These are phyloP conservation scores for Trichosanthes cucumerina DNA, from an alignment of 306 rosid genomes.

Conservation along the genomic window DNA sequence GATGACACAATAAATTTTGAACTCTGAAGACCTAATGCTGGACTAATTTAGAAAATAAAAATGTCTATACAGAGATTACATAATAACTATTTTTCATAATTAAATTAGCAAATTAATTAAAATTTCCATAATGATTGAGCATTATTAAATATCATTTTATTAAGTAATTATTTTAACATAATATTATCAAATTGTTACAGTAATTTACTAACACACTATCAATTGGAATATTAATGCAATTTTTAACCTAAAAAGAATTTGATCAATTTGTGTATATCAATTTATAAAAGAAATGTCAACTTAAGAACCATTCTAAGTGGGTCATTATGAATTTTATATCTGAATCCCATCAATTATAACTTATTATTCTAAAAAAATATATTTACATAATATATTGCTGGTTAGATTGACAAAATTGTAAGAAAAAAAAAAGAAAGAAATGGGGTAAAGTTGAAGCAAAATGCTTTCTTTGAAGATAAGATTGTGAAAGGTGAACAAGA, in stretches of 20 bases:
- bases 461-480: neutral
- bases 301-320: neutral
- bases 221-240: neutral
- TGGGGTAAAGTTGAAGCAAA: constrained; percentile 9
- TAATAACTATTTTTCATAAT: neutral
- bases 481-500: neutral
- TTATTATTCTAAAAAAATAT: neutral
- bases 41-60: neutral
- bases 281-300: neutral
- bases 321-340: neutral
- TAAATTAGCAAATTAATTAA: neutral
- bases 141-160: neutral
- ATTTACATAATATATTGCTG: neutral
- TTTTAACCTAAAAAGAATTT: neutral
- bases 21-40: neutral
- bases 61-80: neutral
- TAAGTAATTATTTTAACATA: neutral
- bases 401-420: neutral
- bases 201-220: neutral
- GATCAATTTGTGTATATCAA: neutral
- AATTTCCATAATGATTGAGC: neutral
- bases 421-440: neutral
- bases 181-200: neutral
- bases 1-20: neutral
- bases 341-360: neutral